A percentile compares a stretch with the other conserved stretches of the same genome.
These are phyloP conservation scores for Eleusine coracana DNA, from an alignment of 176 grass and related monocot species.

Conservation along the genomic window DNA sequence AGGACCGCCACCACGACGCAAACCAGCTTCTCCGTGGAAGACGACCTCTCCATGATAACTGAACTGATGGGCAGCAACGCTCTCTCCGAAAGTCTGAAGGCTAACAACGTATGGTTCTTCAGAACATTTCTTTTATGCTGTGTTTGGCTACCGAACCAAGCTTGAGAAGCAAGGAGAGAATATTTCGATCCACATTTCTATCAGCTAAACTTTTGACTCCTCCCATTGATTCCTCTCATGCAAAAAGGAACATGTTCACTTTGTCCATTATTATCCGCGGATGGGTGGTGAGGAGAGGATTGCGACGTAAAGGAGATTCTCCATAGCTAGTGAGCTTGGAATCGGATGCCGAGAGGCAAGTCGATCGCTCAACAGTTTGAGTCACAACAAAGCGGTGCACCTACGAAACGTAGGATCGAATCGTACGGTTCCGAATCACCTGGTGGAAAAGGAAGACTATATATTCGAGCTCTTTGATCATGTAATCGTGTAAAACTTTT, in stretches of 20 bases:
- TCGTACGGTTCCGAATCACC: neutral
- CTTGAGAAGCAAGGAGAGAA: constrained; percentile 45
- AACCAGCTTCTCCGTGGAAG: constrained; percentile 71
- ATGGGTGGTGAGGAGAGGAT: constrained; percentile 19
- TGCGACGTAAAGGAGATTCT: constrained; percentile 54
- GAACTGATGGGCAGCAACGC: neutral
- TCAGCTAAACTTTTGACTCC: constrained; percentile 32
- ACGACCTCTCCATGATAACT: constrained; percentile 59
- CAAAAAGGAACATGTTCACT: constrained; percentile 40
- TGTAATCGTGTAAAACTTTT: neutral
- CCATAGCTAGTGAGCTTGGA: constrained; percentile 47
- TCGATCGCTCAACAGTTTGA: neutral
- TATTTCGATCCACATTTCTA: constrained; percentile 30
- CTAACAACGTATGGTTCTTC: constrained; percentile 5
- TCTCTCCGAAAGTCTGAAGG: constrained; percentile 18
- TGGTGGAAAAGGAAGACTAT: neutral
- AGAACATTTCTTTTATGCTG: constrained; percentile 39
- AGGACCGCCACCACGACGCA: constrained; percentile 61
- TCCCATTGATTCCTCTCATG: constrained; percentile 38
- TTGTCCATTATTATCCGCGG: constrained; percentile 25
- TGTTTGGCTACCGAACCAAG: constrained; percentile 34
- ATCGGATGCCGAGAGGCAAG: constrained; percentile 59
- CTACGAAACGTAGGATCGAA: constrained; percentile 7
- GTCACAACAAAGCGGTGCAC: neutral
- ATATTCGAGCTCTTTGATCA: neutral